phyloP scores from a whole-genome alignment of 257 asterid genomes.

The Salvia hispanica region DNA sequence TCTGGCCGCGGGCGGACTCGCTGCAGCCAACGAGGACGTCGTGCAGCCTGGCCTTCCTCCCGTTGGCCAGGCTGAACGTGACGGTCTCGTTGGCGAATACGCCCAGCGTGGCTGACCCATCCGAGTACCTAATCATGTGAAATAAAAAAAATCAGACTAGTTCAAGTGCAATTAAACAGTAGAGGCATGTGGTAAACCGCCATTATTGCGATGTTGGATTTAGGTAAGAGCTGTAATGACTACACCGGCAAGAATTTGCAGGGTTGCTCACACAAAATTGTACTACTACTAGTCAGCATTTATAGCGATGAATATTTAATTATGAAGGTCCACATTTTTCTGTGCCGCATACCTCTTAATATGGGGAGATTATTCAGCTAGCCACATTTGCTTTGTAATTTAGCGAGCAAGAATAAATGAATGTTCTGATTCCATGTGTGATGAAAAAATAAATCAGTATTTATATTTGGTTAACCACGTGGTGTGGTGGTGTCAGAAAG shows the following conservation, averaged over 20 bases:
- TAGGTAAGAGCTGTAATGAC: conserved; percentile 52
- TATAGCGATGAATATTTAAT: conserved; percentile 33
- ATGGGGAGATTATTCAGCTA: not conserved
- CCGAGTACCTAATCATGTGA: conserved; percentile 45
- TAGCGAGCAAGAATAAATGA: not conserved
- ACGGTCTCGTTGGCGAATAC: conserved; percentile 53
- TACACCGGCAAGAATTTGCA: conserved; percentile 39
- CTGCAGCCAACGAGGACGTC: conserved; percentile 60
- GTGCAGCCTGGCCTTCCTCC: conserved; percentile 33
- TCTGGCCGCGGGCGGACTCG: conserved; percentile 35
- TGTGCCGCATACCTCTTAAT: not conserved
- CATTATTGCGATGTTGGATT: conserved; percentile 44
- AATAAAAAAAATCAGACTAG: too few relatives aligned
- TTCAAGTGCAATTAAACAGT: too few relatives aligned
- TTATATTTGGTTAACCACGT: too few relatives aligned
- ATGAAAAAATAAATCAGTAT: too few relatives aligned
- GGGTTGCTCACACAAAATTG: conserved; percentile 29
- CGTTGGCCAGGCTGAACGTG: conserved; percentile 40
- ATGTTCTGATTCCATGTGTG: too few relatives aligned
- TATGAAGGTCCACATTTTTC: not conserved
- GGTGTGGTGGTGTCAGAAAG: too few relatives aligned
- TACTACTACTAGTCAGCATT: conserved; percentile 34
- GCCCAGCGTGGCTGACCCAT: conserved; percentile 53
- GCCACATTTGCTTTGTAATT: conserved; percentile 9
- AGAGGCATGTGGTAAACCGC: not conserved